Conservation (phyloP, 352 stramenopile genomes). For the Phytophthora litchii region DNA sequence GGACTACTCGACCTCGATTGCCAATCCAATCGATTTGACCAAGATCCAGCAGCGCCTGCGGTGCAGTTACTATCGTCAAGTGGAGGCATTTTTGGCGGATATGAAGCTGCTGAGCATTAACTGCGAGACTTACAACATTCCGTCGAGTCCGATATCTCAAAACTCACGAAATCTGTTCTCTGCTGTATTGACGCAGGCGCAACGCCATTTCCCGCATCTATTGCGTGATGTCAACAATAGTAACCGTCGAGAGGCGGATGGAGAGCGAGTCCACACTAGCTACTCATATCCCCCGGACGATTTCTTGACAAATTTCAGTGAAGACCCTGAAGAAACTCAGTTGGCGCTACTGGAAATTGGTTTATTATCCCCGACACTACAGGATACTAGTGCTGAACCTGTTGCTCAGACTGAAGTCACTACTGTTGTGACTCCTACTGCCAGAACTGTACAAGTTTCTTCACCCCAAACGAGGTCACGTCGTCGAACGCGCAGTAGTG, state of each 20-base stretch:
- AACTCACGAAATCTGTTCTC: constrained; percentile 77
- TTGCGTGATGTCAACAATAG: constrained; percentile 30
- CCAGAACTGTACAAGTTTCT: constrained; percentile 6
- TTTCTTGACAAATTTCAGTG: constrained; percentile 51
- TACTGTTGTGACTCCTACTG: constrained; percentile 2
- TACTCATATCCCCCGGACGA: constrained; percentile 64
- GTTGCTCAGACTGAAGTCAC: constrained; percentile 7
- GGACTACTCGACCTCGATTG: constrained; percentile 83
- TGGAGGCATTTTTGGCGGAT: constrained; percentile 83
- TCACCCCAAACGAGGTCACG: constrained; percentile 24
- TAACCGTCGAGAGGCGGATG: constrained; percentile 29
- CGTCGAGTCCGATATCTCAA: constrained; percentile 78
- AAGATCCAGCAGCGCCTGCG: constrained; percentile 76
- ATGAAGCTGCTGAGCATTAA: constrained; percentile 75
- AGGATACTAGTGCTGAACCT: constrained; percentile 1
- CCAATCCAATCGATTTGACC: constrained; percentile 85
- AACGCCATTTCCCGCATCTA: constrained; percentile 67
- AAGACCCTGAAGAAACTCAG: constrained; percentile 41
- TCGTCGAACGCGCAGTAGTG: constrained; percentile 21
- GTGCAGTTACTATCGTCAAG: constrained; percentile 80
- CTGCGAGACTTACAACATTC: constrained; percentile 88
- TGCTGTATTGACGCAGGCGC: constrained; percentile 60
- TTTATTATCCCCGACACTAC: constrained; percentile 18
- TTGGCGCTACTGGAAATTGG: constrained; percentile 35
- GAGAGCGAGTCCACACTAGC: constrained; percentile 21